phyloP scores from a whole-genome alignment of 345 rosid species.

The Corchorus olitorius region DNA sequence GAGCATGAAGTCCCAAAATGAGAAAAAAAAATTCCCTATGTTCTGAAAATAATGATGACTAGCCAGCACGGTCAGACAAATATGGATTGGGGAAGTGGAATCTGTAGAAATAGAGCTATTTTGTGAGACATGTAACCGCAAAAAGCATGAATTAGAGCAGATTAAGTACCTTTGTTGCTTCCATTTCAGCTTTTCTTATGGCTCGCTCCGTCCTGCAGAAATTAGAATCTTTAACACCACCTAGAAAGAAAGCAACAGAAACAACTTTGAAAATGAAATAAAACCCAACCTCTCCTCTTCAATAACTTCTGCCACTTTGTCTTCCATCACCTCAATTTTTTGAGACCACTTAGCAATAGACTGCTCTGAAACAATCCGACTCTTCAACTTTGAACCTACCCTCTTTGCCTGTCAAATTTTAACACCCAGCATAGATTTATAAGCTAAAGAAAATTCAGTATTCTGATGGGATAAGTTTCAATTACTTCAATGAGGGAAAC shows the following conservation, averaged over 20 bases:
- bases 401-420: slow-evolving; percentile 66
- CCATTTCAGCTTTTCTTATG: slow-evolving; percentile 95
- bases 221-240: slow-evolving; percentile 27
- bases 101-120: slow-evolving; percentile 3
- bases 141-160: slow-evolving; percentile 3
- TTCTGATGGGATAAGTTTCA: slow-evolving; percentile 5
- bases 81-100: neutral
- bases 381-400: slow-evolving; percentile 87
- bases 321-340: slow-evolving; percentile 85
- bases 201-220: slow-evolving; percentile 81
- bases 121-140: neutral
- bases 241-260: slow-evolving; percentile 6
- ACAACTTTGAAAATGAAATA: neutral
- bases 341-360: slow-evolving; percentile 86
- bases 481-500: neutral
- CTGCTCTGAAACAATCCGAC: slow-evolving; percentile 81
- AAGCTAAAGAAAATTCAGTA: neutral
- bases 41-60: neutral
- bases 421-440: neutral
- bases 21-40: neutral
- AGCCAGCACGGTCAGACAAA: slow-evolving; percentile 3
- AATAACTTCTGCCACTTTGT: slow-evolving; percentile 68
- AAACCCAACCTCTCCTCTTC: slow-evolving; percentile 78
- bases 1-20: neutral
- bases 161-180: slow-evolving; percentile 74